Percentiles rank a stretch among this genome's conserved stretches.
phyloP scores from a whole-genome alignment of 805 yeast species.

The Saturnispora sanitii region DNA sequence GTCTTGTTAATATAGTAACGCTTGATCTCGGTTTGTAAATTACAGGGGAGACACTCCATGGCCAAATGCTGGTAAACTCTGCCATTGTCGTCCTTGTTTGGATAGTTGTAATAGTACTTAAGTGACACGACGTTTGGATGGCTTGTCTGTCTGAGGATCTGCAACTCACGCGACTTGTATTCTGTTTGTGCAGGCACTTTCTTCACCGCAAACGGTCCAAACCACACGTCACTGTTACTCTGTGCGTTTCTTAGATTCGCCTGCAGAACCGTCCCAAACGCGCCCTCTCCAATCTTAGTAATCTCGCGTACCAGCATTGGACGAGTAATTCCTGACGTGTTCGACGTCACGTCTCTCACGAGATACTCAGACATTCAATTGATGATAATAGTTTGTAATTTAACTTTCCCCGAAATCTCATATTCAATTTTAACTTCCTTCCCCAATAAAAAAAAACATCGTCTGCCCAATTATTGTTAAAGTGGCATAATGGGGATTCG shows the following conservation, averaged over 20 bases:
- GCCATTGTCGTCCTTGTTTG: slow-evolving; percentile 45
- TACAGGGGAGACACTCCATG: slow-evolving; percentile 82
- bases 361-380: slow-evolving; percentile 28
- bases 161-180: slow-evolving; percentile 73
- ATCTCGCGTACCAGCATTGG: slow-evolving; percentile 65
- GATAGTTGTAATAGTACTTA: slow-evolving; percentile 62
- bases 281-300: slow-evolving; percentile 75
- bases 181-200: slow-evolving; percentile 84
- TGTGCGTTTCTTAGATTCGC: slow-evolving; percentile 38
- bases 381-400: not conserved
- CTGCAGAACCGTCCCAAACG: slow-evolving; percentile 77
- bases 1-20: slow-evolving; percentile 51
- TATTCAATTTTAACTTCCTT: not conserved
- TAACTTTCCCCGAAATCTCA: not conserved
- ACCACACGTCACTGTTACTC: slow-evolving; percentile 32
- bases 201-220: slow-evolving; percentile 78
- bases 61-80: slow-evolving; percentile 71
- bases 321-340: slow-evolving; percentile 39
- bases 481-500: too few species aligned
- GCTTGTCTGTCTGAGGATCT: slow-evolving; percentile 59
- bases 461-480: too few species aligned
- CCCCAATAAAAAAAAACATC: not conserved
- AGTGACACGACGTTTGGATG: slow-evolving; percentile 74
- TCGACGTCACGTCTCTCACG: slow-evolving; percentile 55
- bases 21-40: slow-evolving; percentile 66